These are phyloP conservation scores for Pythium insidiosum DNA, from an alignment of 352 stramenopile species.

Conservation along the genomic window DNA sequence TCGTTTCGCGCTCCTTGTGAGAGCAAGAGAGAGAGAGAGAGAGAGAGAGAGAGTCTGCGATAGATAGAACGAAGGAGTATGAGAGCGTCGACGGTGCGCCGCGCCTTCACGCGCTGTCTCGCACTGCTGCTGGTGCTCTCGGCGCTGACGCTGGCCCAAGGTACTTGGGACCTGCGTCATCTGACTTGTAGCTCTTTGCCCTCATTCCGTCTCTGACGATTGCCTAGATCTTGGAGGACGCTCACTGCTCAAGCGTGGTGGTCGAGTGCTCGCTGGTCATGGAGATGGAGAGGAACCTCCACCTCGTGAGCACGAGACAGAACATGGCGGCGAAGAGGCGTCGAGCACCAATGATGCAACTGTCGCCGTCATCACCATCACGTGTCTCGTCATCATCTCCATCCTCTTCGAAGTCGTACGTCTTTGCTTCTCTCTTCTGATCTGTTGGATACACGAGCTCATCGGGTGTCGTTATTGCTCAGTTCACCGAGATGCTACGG, in stretches of 20 bases:
- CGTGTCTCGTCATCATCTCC: slow-evolving; percentile 48
- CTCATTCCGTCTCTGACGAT: no score
- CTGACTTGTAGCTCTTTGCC: no score
- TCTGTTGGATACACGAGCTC: no score
- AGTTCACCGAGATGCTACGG: slow-evolving; percentile 15
- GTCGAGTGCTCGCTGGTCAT: not conserved
- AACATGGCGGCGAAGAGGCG: slow-evolving; percentile 4
- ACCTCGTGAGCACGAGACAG: not conserved
- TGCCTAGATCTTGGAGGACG: no score
- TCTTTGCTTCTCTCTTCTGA: no score
- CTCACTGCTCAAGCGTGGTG: not conserved
- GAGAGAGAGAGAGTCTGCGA: not conserved
- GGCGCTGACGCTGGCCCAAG: slow-evolving; percentile 19
- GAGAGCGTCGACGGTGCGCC: no score
- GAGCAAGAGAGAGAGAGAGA: no score
- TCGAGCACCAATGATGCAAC: slow-evolving; percentile 7
- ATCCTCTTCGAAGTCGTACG: no score
- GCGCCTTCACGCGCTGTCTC: slow-evolving; percentile 1
- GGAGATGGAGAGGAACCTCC: not conserved
- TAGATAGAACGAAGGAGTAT: not conserved
- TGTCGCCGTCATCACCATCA: slow-evolving; percentile 46
- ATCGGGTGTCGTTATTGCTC: no score
- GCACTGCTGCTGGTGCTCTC: slow-evolving; percentile 11
- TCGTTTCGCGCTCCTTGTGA: no score
- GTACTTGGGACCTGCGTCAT: not conserved